A percentile compares a stretch with the other conserved stretches of the same genome.
These are phyloP conservation scores for Solanum boliviense DNA, from an alignment of 257 asterid genomes.

Conservation along the genomic window DNA sequence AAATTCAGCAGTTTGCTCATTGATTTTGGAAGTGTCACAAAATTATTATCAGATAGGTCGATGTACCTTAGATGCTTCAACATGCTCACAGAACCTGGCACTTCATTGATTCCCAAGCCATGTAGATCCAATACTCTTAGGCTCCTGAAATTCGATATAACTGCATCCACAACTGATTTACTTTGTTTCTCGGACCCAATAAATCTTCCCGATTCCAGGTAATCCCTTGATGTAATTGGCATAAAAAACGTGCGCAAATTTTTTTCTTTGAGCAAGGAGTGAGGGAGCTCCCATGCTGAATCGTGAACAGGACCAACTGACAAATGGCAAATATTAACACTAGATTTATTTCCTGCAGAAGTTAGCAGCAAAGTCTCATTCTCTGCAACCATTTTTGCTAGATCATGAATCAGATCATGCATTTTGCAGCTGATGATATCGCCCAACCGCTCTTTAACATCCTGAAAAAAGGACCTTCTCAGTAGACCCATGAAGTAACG, in stretches of 20 bases:
- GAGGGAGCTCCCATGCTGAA: not conserved
- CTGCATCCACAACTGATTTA: not conserved
- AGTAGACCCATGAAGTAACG: not conserved
- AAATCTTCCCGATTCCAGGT: not conserved
- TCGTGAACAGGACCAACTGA: not conserved
- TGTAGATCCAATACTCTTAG: constrained; percentile 5
- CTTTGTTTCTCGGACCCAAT: not conserved
- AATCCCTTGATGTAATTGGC: not conserved
- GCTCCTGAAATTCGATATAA: not conserved
- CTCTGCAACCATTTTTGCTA: constrained; percentile 12
- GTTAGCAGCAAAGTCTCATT: not conserved
- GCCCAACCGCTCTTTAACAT: not conserved
- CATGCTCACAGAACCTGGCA: constrained; percentile 5
- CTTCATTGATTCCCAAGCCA: not conserved
- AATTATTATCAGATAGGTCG: not conserved
- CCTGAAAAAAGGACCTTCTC: constrained; percentile 8
- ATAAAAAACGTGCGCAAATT: constrained; percentile 9
- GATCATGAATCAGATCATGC: constrained; percentile 17
- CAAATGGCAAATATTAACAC: constrained; percentile 1
- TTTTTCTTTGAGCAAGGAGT: not conserved
- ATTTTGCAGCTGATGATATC: constrained; percentile 8
- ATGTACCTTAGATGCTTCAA: not conserved
- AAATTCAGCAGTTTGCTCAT: not conserved
- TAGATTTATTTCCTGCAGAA: not conserved
- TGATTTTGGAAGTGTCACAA: not conserved